Evolutionary conservation across 2,329 filamentous ascomycete species (phyloP), one percentile per base, ranked within the genome.

Genomic region (Pestalotiopsis sp.): DNA sequence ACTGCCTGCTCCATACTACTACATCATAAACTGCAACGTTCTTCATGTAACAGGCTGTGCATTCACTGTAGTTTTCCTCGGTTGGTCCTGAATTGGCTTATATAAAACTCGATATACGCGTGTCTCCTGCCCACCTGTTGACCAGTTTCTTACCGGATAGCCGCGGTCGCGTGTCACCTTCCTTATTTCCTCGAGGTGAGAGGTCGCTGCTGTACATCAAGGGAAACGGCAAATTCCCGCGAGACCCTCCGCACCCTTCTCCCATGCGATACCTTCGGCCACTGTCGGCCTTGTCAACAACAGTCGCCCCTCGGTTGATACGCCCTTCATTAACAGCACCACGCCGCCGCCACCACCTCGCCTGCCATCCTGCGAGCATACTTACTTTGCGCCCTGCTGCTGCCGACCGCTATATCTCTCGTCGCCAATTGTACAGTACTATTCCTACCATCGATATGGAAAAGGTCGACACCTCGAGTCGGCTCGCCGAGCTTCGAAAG

Each of bases 401-500:
- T 7, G 45, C 20, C 45, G 17, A n/a, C 45, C 9, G 4, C 45
- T n/a, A 11, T n/a, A 52, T n/a, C 14, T 20, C 45, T 17, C 17
- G 20, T 17, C 65, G 56, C 66, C 45, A 68, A 65, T 13, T 52
- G 13, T 27, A 27, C n/a, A 72, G 72, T 39, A 74, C 69, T 70
- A 72, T 69, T 36, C 11, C 68, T 75, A 69, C 74, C 71, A 72
- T 79, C 77, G 78, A 82, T 41, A 97, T 96, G 93, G 92, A 90
- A 78, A 90, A 87, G 66, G 91, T 97, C 73, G 86, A 96, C 81
- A 98, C 95, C 45, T 90, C 90, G 67, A 85, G 89, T 71, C 92
- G 93, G 76, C 89, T 99, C 72, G 82, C 89, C 72, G 87, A 89
- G 81, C 87, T 99, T 76, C 89, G 96, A 78, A 86, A 91, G 79